Percentiles rank a stretch among this genome's conserved stretches.
phyloP scores from a whole-genome alignment of 179 eudicot species.

The Spergularia azorica region DNA sequence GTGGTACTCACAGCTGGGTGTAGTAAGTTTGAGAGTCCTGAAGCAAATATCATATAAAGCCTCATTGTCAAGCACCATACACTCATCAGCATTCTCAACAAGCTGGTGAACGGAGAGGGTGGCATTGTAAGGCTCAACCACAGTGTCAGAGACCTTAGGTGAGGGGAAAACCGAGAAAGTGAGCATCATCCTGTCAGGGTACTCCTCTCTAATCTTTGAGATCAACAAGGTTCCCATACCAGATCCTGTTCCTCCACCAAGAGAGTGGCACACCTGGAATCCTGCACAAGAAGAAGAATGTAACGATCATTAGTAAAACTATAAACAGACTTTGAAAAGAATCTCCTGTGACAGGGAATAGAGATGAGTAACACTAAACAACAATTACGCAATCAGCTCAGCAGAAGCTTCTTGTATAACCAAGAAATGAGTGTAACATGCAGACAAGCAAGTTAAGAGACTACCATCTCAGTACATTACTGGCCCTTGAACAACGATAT shows the following conservation, averaged over 20 bases:
- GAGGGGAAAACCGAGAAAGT: slow-evolving; percentile 81
- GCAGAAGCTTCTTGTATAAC: no score
- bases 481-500: not conserved
- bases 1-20: slow-evolving; percentile 72
- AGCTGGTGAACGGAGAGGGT: slow-evolving; percentile 87
- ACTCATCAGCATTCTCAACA: slow-evolving; percentile 87
- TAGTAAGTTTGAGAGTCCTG: slow-evolving; percentile 68
- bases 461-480: not conserved
- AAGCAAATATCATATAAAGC: slow-evolving; percentile 70
- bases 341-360: no score
- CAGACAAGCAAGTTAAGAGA: no score
- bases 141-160: slow-evolving; percentile 80
- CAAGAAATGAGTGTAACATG: no score
- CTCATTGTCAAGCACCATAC: slow-evolving; percentile 72
- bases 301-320: not conserved
- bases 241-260: slow-evolving; percentile 87
- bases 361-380: no score
- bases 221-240: slow-evolving; percentile 84
- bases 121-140: slow-evolving; percentile 88
- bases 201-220: slow-evolving; percentile 78
- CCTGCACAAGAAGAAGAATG: slow-evolving; percentile 33
- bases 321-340: no score
- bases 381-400: no score
- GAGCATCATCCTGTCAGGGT: slow-evolving; percentile 86
- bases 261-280: slow-evolving; percentile 82